Evolutionary conservation across 169 alveolate species (phyloP).

Genomic region (Eimeria zaria): DNA sequence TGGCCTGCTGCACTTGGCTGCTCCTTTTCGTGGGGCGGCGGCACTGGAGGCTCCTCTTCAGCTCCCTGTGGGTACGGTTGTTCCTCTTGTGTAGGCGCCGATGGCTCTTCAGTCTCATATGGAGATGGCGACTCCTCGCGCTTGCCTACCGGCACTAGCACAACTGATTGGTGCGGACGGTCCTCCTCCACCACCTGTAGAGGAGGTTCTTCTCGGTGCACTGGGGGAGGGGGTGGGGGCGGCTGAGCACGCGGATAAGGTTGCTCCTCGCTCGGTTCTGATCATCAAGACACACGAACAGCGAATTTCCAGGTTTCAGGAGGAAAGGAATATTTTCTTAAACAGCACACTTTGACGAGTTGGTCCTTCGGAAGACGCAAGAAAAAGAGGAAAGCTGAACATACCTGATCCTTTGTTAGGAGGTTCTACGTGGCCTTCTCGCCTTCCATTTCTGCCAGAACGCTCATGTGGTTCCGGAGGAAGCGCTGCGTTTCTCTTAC

Average conservation of each 20-base stretch:
- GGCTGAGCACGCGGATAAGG: neutral
- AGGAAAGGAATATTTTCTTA: neutral
- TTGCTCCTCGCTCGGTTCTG: neutral
- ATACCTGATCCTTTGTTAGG: neutral
- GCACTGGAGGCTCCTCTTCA: neutral
- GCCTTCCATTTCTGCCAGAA: neutral
- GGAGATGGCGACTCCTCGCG: neutral
- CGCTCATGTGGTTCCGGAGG: neutral
- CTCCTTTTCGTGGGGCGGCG: neutral
- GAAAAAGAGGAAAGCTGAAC: neutral
- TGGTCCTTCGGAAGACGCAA: neutral
- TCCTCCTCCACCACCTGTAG: neutral
- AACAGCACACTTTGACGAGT: neutral
- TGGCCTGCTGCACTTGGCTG: neutral
- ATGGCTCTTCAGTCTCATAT: neutral
- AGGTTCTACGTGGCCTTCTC: neutral
- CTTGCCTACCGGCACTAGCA: neutral
- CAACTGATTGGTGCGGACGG: neutral
- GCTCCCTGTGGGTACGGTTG: neutral
- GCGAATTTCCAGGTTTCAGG: neutral
- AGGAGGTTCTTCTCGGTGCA: neutral
- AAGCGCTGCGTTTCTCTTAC: neutral
- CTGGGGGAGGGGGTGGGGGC: neutral
- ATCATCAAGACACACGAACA: neutral
- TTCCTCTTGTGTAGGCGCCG: neutral